Conservation (phyloP, 768 basidiomycete genomes). For the Pseudohyphozyma bogoriensis region DNA sequence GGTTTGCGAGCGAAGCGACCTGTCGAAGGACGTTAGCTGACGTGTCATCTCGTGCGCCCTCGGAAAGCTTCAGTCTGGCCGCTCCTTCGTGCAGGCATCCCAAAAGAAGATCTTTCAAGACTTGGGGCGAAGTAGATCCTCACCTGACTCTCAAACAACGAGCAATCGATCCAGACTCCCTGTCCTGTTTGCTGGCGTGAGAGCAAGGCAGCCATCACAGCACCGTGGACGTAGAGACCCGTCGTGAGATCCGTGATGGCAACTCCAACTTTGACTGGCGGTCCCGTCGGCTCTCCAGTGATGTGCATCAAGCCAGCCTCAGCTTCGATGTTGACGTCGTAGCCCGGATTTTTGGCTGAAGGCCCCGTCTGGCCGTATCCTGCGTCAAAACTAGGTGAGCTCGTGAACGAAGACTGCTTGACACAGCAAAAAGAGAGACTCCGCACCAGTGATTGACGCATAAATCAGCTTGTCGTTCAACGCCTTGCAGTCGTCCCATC, state of each 20-base stretch:
- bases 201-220: slow-evolving; percentile 79
- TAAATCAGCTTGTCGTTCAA: slow-evolving; percentile 77
- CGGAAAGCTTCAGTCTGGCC: too few relatives aligned
- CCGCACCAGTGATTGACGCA: slow-evolving; percentile 71
- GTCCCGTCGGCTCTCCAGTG: slow-evolving; percentile 77
- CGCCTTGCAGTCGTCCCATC: slow-evolving; percentile 66
- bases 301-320: slow-evolving; percentile 62
- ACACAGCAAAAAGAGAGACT: not conserved
- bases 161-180: slow-evolving; percentile 86
- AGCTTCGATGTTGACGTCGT: slow-evolving; percentile 48
- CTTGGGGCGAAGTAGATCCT: not conserved
- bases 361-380: slow-evolving; percentile 86
- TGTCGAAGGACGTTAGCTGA: slow-evolving; percentile 41
- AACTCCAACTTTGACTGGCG: slow-evolving; percentile 89
- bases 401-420: too few relatives aligned
- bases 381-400: slow-evolving; percentile 28
- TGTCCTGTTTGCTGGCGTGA: slow-evolving; percentile 73
- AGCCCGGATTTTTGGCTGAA: slow-evolving; percentile 64
- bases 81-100: too few relatives aligned
- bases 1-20: slow-evolving; percentile 84
- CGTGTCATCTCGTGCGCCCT: too few relatives aligned
- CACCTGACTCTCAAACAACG: slow-evolving; percentile 84
- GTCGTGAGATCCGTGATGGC: slow-evolving; percentile 42
- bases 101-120: too few relatives aligned
- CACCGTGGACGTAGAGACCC: slow-evolving; percentile 74